Percentiles rank a stretch among this genome's conserved stretches.
phyloP scores from a whole-genome alignment of 2,329 filamentous ascomycete genomes.

The Trichoderma sp. region DNA sequence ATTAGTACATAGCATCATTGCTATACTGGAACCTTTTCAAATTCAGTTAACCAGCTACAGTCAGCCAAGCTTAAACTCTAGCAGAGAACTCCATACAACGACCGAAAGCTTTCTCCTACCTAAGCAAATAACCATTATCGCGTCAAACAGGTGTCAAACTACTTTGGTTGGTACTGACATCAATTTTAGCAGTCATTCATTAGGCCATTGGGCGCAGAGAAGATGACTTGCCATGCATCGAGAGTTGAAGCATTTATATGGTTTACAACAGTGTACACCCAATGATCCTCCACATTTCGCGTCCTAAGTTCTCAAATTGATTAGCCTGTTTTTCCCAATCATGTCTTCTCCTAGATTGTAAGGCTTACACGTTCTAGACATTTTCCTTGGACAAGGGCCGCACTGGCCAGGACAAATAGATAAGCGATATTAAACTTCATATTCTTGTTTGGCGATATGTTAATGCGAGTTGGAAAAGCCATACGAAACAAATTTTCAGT shows the following conservation, averaged over 20 bases:
- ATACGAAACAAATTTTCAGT: no score
- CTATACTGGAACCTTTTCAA: no score
- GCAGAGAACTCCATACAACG: not conserved
- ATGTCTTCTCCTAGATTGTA: not conserved
- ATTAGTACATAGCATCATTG: no score
- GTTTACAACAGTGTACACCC: not conserved
- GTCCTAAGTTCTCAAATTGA: not conserved
- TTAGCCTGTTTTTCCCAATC: not conserved
- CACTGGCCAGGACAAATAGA: not conserved
- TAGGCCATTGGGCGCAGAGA: fast-evolving
- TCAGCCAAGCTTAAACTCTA: no score
- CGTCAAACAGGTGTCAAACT: not conserved
- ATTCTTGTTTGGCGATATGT: not conserved
- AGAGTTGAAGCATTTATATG: not conserved
- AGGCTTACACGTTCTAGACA: not conserved
- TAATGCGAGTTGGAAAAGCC: not conserved
- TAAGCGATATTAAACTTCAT: not conserved
- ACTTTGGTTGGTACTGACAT: not conserved
- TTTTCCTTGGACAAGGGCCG: not conserved
- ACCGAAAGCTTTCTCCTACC: not conserved
- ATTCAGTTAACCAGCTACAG: no score
- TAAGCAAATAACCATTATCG: not conserved
- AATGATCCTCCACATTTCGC: not conserved
- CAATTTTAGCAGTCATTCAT: not conserved
- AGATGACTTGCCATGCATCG: not conserved